These are phyloP conservation scores for Fusarium burgessii DNA, from an alignment of 2,329 filamentous ascomycete species.

Conservation along the genomic window DNA sequence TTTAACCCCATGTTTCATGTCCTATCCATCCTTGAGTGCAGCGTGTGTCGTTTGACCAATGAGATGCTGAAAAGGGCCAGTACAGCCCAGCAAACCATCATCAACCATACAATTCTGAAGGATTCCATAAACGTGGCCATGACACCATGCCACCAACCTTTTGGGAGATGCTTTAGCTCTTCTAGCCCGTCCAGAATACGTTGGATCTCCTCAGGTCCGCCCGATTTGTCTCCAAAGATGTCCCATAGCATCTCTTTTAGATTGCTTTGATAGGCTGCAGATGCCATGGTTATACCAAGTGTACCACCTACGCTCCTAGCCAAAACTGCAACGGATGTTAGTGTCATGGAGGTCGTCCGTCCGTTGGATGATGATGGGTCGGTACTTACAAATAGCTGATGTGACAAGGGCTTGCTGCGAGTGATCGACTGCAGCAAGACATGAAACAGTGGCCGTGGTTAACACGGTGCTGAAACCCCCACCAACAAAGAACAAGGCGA, in stretches of 20 bases:
- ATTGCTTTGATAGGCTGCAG: not conserved
- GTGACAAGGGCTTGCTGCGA: not conserved
- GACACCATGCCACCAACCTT: not conserved
- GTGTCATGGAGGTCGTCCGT: not conserved
- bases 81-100: not conserved
- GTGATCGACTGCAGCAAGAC: not conserved
- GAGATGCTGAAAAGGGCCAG: not conserved
- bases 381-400: not conserved
- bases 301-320: not conserved
- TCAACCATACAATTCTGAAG: not conserved
- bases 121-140: not conserved
- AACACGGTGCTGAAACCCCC: not conserved
- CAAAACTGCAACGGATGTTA: not conserved
- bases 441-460: not conserved
- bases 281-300: not conserved
- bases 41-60: not conserved
- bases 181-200: not conserved
- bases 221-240: not conserved
- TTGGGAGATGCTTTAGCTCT: not conserved
- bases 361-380: not conserved
- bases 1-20: not conserved
- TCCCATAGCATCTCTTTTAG: not conserved
- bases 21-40: not conserved
- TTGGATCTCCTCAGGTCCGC: not conserved
- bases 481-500: not conserved